Percentiles rank a stretch among this genome's conserved stretches.
Conservation (phyloP, 331 rosid genomes). For the Rhamnella rubrinervis region DNA sequence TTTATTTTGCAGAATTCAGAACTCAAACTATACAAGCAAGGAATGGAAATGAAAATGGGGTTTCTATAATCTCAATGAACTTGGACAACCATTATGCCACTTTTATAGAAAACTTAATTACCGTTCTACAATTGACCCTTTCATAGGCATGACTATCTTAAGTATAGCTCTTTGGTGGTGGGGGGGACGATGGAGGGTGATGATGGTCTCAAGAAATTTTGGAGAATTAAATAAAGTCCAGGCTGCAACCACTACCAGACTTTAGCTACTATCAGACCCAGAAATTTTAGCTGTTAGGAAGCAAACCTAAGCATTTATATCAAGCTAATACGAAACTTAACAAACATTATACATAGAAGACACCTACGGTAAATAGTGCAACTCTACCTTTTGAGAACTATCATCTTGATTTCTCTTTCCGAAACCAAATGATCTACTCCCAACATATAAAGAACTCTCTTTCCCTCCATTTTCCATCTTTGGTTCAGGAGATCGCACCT, state of each 20-base stretch:
- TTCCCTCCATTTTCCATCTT: constrained; percentile 52
- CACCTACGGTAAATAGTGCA: constrained; percentile 21
- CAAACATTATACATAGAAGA: constrained; percentile 10
- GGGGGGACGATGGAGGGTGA: not conserved
- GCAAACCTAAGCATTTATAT: not conserved
- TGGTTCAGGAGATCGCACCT: constrained; percentile 56
- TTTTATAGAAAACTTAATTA: too few relatives aligned
- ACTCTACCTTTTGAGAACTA: constrained; percentile 64
- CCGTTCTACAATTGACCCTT: too few relatives aligned
- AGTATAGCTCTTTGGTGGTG: too few relatives aligned
- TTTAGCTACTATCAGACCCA: not conserved
- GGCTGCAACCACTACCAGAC: not conserved
- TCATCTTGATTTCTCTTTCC: constrained; percentile 67
- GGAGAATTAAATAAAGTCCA: not conserved
- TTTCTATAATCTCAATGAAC: too few relatives aligned
- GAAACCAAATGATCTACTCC: constrained; percentile 62
- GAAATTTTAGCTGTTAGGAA: too few relatives aligned
- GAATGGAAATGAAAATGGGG: too few relatives aligned
- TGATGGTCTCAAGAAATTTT: not conserved
- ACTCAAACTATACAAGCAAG: too few relatives aligned
- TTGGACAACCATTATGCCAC: too few relatives aligned
- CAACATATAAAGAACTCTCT: constrained; percentile 44
- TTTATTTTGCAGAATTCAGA: too few relatives aligned
- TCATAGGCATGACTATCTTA: too few relatives aligned
- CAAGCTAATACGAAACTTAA: not conserved